phyloP scores from a whole-genome alignment of 2,329 filamentous ascomycete genomes.

The Colletotrichum sojae region DNA sequence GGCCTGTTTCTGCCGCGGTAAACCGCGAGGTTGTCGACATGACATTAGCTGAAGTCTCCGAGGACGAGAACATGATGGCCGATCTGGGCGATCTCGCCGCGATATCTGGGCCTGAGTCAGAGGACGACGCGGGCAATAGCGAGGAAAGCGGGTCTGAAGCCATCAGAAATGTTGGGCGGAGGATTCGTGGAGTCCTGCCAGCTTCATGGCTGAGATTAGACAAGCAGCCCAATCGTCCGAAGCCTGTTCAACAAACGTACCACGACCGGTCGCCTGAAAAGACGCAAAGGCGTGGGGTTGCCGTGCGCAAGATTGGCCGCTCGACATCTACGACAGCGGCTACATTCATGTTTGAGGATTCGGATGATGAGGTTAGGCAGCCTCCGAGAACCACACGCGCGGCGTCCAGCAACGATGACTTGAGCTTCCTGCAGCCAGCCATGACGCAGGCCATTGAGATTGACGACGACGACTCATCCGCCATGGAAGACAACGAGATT shows the following conservation, averaged over 20 bases:
- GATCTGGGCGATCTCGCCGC: constrained; percentile 17
- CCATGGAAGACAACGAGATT: constrained; percentile 66
- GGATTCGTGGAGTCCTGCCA: constrained; percentile 73
- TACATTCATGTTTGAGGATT: constrained; percentile 58
- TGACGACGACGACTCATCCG: constrained; percentile 54
- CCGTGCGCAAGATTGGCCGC: constrained; percentile 57
- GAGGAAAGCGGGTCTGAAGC: constrained; percentile 59
- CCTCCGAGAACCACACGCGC: neutral
- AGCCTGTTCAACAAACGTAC: constrained; percentile 48
- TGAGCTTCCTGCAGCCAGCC: neutral
- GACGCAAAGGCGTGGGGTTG: constrained; percentile 63
- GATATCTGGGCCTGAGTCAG: constrained; percentile 27
- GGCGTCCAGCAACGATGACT: neutral
- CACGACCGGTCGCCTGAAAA: constrained; percentile 53
- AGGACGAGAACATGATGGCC: constrained; percentile 33
- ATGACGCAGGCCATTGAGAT: constrained; percentile 43
- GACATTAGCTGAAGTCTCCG: constrained; percentile 37
- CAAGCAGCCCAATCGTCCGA: constrained; percentile 53
- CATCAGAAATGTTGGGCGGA: constrained; percentile 55
- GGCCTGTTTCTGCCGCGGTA: neutral
- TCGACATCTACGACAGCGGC: constrained; percentile 39
- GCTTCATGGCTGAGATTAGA: constrained; percentile 78
- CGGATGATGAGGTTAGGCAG: constrained; percentile 55
- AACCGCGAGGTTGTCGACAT: constrained; percentile 27
- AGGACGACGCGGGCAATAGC: constrained; percentile 45